Base-by-base conservation (phyloP, 495 filamentous ascomycete genomes). In the Trichoderma virens region DNA sequence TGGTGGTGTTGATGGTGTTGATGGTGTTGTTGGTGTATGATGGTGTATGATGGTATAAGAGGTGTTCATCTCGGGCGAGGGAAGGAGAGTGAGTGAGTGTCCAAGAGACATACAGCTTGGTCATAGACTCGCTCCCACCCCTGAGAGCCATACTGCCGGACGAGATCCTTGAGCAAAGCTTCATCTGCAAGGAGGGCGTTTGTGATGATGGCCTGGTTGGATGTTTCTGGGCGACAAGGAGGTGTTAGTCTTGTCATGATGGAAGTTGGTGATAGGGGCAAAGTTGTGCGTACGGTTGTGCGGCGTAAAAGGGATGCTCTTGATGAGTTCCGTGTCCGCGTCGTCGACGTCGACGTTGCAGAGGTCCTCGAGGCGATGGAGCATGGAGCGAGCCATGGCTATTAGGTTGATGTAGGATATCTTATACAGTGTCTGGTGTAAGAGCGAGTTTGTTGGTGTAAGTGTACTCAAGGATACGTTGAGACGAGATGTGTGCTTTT, bases 201-300 rank as follows among this genome's bases (percentile, higher is more conserved):
- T 56, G 51, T 56, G 51, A 56, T 56, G 51, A 56, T 56, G 51
- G 51, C 51, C 23, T 56, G 51, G 51, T 56, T 56, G 23, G 51
- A 56, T 2, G 51, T 56, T 56, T 56, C 51, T 31, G 25, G 6
- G 11, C 18, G 4, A 25, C 3, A 25, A 56, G 3, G 25, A 56
- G 9, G 51, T 9, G 20, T 8, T 0, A 8, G 13, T 56, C 23
- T 23, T 47, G 4, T 25, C 20, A 7, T 47, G 2, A 20, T 20
- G n/a, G 5, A 20, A 1, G 43, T 20, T 6, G 7, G 16, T 20
- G 51, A 30, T 28, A 25, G 23, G 25, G 16, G 16, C 41, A 14
- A n/a, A 11, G 51, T 1, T 2, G 25, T 16, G 3, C 51, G 13
- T 56, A 56, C 51, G 51, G 51, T 56, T 56, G 25, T 56, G 51